These are phyloP conservation scores for Podosphaera aphanis DNA, from an alignment of 2,329 filamentous ascomycete genomes.

Conservation along the genomic window DNA sequence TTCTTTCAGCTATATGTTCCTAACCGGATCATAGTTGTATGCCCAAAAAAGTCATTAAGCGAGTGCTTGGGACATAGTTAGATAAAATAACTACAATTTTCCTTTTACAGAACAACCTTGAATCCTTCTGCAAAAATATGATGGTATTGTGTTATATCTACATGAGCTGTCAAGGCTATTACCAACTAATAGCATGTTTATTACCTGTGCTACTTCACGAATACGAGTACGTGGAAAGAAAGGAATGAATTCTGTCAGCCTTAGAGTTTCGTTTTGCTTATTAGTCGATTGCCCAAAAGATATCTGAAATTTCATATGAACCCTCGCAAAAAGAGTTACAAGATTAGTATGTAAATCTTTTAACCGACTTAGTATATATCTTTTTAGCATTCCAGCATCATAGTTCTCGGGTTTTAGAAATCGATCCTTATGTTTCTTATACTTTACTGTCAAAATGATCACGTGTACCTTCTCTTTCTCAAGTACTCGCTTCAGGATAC, in stretches of 20 bases:
- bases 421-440: neutral
- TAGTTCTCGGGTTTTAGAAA: neutral
- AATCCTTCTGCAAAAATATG: neutral
- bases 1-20: neutral
- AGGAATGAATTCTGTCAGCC: too few species aligned
- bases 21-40: constrained; percentile 30
- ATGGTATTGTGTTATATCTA: neutral
- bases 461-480: neutral
- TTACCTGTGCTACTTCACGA: too few species aligned
- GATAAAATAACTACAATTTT: neutral
- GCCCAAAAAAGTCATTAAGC: constrained; percentile 42
- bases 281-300: neutral
- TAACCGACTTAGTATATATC: neutral
- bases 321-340: neutral
- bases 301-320: neutral
- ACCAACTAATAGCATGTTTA: too few species aligned
- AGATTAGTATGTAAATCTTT: neutral
- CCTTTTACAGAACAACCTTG: neutral
- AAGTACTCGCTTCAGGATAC: neutral
- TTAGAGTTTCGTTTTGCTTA: too few species aligned
- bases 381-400: neutral
- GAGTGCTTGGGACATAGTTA: constrained; percentile 23
- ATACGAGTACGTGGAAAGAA: too few species aligned
- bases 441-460: neutral
- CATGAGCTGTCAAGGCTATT: too few species aligned